Evolutionary conservation across 1,284 basidiomycete genomes (phyloP).

Genomic region (Ustilago hordei): DNA sequence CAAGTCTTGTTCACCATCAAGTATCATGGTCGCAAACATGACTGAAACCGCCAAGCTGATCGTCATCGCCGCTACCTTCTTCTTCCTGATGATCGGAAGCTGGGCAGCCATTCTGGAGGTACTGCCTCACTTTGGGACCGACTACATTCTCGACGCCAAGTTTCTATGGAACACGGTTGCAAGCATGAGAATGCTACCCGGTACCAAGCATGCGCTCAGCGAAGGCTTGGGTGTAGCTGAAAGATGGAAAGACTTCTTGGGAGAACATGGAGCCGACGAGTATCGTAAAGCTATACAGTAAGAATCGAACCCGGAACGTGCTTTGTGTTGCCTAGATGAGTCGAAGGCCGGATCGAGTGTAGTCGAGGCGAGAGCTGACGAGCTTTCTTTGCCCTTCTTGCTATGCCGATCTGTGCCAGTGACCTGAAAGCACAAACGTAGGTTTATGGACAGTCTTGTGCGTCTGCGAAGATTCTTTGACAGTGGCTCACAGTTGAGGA

Average conservation of each 20-base stretch:
- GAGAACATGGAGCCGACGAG: not conserved
- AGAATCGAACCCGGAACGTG: slow-evolving; percentile 2
- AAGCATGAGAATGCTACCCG: slow-evolving; percentile 18
- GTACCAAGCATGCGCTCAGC: slow-evolving; percentile 18
- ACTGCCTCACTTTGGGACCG: slow-evolving; percentile 5
- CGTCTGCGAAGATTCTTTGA: not conserved
- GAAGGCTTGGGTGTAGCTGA: slow-evolving; percentile 11
- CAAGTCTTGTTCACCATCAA: not conserved
- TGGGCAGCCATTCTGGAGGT: not conserved
- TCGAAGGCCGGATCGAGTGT: not conserved
- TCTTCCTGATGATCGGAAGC: not conserved
- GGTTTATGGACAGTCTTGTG: not conserved
- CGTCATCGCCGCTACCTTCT: not conserved
- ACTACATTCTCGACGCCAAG: slow-evolving; percentile 11
- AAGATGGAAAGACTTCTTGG: slow-evolving; percentile 20
- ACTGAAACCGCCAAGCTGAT: not conserved
- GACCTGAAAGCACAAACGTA: not conserved
- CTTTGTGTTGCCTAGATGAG: not conserved
- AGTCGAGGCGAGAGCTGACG: not conserved
- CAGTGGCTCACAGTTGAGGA: too few relatives aligned
- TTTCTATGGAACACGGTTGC: slow-evolving; percentile 21
- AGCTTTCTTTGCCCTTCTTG: not conserved
- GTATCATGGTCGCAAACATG: not conserved
- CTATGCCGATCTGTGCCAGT: not conserved
- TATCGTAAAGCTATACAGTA: slow-evolving; percentile 1